Evolutionary conservation across 352 stramenopile species (phyloP), one percentile per base, ranked within the genome.

Genomic region (Pythium diclinum): DNA sequence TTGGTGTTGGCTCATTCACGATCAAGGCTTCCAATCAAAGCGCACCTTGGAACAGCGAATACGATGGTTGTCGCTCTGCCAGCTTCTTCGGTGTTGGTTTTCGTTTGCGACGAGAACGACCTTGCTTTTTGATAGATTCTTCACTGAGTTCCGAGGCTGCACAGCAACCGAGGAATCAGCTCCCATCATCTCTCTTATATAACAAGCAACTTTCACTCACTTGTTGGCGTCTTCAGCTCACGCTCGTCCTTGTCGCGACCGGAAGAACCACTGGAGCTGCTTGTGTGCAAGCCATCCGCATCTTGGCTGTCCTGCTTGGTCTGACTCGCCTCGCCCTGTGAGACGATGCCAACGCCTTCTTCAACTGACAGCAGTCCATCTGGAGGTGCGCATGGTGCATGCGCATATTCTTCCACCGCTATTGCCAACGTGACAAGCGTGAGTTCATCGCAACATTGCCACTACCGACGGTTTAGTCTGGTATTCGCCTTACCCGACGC

Each of bases 401-500:
- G 34, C 55, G 55, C 55, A n/a, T 19, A 21, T 30, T 62, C 40
- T 19, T 54, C 56, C 5, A 62, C 56, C 1, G 44, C 40, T 54
- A 42, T 6, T 13, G 16, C 4, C 36, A 42, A 42, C 5, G 36
- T 42, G 1, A 17, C 4, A 28, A 10, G 9, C 4, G 17, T 17
- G 2, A 19, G 38, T 11, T 40, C 30, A 3, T 33, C 1, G 17
- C 6, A 5, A 51, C 14, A n/a, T 10, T 40, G 23, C n/a, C 16
- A 59, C 16, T 17, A 28, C 25, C 25, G 25, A 28, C 25, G 25
- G 4, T 14, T 42, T 14, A 13, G 1, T 11, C 62, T 19, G 10
- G 49, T 57, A 68, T 57, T 46, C 62, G 13, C 23, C 25, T 28
- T 38, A 61, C 54, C 57, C 16, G 57, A 60, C 0, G 17, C 19